Evolutionary conservation across 768 basidiomycete species (phyloP).

Genomic region (Lactifluus subvellereus): DNA sequence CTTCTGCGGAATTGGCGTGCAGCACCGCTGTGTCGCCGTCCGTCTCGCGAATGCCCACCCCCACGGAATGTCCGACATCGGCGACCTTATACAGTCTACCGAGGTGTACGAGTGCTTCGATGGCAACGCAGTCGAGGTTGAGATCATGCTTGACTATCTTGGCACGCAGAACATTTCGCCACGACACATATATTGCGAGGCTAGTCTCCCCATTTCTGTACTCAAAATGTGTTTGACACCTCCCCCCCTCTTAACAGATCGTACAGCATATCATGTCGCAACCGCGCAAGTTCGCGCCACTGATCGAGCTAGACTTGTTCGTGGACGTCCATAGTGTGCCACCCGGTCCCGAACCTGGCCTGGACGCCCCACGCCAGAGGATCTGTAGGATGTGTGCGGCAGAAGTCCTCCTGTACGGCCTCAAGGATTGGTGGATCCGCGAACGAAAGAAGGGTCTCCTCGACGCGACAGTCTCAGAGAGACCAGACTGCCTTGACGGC

Average conservation of each 20-base stretch:
- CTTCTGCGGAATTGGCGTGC: conserved; percentile 79
- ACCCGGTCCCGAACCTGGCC: conserved; percentile 50
- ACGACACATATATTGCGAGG: conserved; percentile 72
- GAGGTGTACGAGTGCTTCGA: conserved; percentile 79
- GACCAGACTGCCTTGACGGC: conserved; percentile 68
- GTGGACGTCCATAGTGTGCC: conserved; percentile 57
- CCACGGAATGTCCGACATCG: conserved; percentile 57
- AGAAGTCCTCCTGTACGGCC: conserved; percentile 68
- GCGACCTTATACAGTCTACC: conserved; percentile 72
- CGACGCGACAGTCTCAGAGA: conserved; percentile 47
- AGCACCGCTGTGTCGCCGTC: conserved; percentile 62
- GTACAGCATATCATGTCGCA: conserved; percentile 53
- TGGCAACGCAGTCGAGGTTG: conserved; percentile 73
- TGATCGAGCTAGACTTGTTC: conserved; percentile 69
- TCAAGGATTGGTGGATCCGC: conserved; percentile 78
- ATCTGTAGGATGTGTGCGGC: conserved; percentile 71
- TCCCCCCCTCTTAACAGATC: conserved; percentile 40
- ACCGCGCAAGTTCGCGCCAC: conserved; percentile 55
- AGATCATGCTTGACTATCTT: conserved; percentile 79
- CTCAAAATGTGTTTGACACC: neutral
- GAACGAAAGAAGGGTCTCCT: conserved; percentile 67
- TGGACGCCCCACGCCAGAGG: conserved; percentile 50
- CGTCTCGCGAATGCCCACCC: conserved; percentile 56
- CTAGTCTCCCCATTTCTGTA: conserved; percentile 29
- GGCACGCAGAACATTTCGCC: conserved; percentile 56